Base-by-base conservation (phyloP, 202 grass and related monocot genomes). In the Setaria italica region DNA sequence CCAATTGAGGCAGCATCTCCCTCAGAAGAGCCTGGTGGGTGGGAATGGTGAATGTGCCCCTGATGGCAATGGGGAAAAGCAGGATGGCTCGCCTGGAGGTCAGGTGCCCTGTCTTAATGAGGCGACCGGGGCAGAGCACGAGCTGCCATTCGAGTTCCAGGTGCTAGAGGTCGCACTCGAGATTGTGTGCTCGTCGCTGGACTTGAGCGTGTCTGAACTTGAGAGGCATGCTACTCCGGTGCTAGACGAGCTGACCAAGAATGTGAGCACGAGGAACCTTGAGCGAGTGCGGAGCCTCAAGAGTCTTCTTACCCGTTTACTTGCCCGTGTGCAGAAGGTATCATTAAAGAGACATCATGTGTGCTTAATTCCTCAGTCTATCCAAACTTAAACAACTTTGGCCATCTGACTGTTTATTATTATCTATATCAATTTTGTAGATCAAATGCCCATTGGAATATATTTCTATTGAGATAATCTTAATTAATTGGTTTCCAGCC, bases 321-420 rank as follows among this genome's bases (percentile, higher is more conserved):
- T 99, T 94, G 97, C 97, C 67, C 91, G 90, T 79, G 88, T 96
- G 80, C 97, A 99, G 75, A 99, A 99, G 97, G 94, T 99, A 92
- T 54, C 1, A 8, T 20, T 47, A 46, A 29, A 59, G 43, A 89
- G 30, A 78, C 10, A 20, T 55, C 19, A n/a, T 13, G 1, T 8
- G 2, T 41, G 10, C 17, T 11, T 54, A 81, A 0, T 63, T 76
- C 37, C 30, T 70, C n/a, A 3, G 29, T 48, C 60, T 70, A 3
- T 58, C 30, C 46, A 6, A 51, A 71, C 81, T 75, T 45, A 15
- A 76, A 25, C 5, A 39, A 14, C 59, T 11, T 62, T 77, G 14
- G 0, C 34, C 48, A 54, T 12, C 43, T 67, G 54, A 58, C 33
- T 76, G 20, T 50, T 21, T 74, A 32, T 35, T 85, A 63, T 64